Percentiles rank a stretch among this genome's conserved stretches.
These are phyloP conservation scores for Trametes coccinea DNA, from an alignment of 768 basidiomycete species.

Conservation along the genomic window DNA sequence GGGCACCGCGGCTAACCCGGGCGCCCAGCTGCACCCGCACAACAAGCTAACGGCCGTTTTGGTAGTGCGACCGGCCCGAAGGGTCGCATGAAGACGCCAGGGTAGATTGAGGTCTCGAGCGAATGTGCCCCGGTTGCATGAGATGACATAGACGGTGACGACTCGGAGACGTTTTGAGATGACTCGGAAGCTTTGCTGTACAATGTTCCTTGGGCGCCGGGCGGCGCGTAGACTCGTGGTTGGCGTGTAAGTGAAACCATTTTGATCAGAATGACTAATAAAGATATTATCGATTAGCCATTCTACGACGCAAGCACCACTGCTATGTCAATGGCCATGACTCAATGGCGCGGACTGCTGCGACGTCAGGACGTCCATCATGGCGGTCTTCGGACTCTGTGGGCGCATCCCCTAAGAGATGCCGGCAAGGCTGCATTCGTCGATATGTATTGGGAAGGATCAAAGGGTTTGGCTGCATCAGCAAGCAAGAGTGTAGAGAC, in stretches of 20 bases:
- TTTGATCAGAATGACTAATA: no score
- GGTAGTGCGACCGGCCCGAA: not conserved
- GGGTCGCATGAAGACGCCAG: not conserved
- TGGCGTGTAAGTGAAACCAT: not conserved
- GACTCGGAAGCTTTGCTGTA: not conserved
- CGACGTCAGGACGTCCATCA: no score
- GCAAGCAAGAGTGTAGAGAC: no score
- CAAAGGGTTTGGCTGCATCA: no score
- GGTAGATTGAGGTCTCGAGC: not conserved
- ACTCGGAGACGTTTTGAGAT: not conserved
- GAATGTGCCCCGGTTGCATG: not conserved
- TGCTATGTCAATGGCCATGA: no score
- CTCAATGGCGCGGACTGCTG: no score
- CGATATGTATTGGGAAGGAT: no score
- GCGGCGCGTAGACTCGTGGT: conserved; percentile 10
- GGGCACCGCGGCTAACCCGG: not conserved
- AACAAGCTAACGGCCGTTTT: conserved; percentile 5
- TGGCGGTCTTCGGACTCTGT: no score
- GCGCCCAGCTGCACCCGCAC: not conserved
- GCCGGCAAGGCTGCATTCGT: no score
- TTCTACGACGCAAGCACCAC: no score
- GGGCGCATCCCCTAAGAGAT: no score
- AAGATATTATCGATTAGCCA: no score
- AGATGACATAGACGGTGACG: conserved; percentile 7
- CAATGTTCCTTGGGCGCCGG: not conserved